Evolutionary conservation across 2,329 filamentous ascomycete species (phyloP), one percentile per base, ranked within the genome.

Genomic region (Aureobasidium sp.): DNA sequence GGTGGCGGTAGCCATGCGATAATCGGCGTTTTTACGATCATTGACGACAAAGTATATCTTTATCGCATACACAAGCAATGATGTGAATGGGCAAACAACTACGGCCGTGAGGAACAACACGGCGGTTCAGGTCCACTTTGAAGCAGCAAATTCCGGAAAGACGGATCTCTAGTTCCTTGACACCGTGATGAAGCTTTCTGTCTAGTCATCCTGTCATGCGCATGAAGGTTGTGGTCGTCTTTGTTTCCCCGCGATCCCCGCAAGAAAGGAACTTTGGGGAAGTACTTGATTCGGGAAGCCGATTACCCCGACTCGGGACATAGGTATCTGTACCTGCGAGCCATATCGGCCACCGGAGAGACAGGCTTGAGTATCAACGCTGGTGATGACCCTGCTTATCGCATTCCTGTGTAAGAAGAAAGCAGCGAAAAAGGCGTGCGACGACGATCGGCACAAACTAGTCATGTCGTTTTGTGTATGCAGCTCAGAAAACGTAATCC

Each of bases 211-310:
- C 39, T 39, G 31, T 37, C 39, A 44, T 39, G 42, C 42, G 29
- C 45, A 42, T 49, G 57, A 51, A 49, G 31, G 57, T 60, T 51
- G 57, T 42, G 22, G 17, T 49, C 17, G 27, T 41, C 7, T 51
- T 51, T 60, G 34, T 42, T 49, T 49, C 57, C 57, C 57, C 57
- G 57, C 45, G 45, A 60, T 60, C 55, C 55, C 55, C 55, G 55
- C 55, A 58, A 44, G 29, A 58, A 58, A 34, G 42, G 42, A 58
- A 42, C 42, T 3, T 44, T 58, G 55, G 55, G 48, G 55, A 45
- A 6, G 52, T 58, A 14, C 56, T 49, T 8, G 25, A 49, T 59
- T 39, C n/a, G 56, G 56, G 8, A 59, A 37, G 42, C 56, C 44
- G 56, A 17, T 29, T 25, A 41, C 56, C 22, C 42, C 44, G 20